These are phyloP conservation scores for Neocallimastix lanati DNA, from an alignment of 192 early-diverging fungal genomes.

Conservation along the genomic window DNA sequence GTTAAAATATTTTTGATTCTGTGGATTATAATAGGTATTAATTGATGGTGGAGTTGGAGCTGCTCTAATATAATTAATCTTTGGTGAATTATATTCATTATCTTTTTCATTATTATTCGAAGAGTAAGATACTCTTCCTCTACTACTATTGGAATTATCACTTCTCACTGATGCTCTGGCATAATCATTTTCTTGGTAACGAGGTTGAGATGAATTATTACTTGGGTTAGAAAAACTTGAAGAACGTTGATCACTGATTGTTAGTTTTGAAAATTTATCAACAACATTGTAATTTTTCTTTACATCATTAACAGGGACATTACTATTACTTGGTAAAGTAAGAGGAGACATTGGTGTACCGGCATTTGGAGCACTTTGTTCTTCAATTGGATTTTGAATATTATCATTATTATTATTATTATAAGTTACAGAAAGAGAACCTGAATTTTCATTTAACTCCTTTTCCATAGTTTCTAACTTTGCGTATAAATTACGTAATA, in stretches of 20 bases:
- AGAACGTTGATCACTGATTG: neutral
- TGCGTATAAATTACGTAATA: neutral
- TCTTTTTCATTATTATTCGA: neutral
- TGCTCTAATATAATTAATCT: neutral
- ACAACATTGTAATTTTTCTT: neutral
- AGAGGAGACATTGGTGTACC: neutral
- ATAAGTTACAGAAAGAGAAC: neutral
- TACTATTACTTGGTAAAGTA: neutral
- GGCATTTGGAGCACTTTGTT: neutral
- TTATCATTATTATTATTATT: too few species aligned
- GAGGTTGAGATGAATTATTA: neutral
- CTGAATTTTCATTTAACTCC: neutral
- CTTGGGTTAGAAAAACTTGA: neutral
- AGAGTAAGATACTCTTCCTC: neutral
- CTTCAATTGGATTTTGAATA: neutral
- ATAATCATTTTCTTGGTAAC: neutral
- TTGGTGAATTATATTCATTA: neutral
- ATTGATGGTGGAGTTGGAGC: neutral
- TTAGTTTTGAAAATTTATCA: neutral
- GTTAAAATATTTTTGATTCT: neutral
- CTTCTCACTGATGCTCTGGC: neutral
- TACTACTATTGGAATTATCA: neutral
- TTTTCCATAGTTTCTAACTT: neutral
- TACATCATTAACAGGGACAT: neutral
- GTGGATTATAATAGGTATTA: neutral